These are phyloP conservation scores for Zopfia rhizophila DNA, from an alignment of 2,329 filamentous ascomycete genomes.

Conservation along the genomic window DNA sequence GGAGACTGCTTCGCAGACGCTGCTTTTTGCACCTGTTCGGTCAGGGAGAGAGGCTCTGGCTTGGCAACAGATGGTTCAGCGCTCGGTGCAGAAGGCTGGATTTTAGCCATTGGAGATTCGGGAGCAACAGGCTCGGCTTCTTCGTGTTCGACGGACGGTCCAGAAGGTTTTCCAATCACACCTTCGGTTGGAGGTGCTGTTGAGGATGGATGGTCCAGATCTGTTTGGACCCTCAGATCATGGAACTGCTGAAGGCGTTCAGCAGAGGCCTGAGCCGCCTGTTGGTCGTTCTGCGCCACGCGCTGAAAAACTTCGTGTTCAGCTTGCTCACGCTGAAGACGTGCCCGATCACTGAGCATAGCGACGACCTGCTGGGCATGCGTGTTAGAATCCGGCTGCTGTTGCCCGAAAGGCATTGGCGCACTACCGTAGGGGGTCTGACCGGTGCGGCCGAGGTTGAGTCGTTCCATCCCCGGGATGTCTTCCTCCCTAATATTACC, in stretches of 20 bases:
- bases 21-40: constrained; percentile 86
- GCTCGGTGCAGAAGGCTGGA: constrained; percentile 8
- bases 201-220: constrained; percentile 59
- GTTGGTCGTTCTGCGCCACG: constrained; percentile 58
- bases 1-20: constrained; percentile 68
- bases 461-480: constrained; percentile 68
- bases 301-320: constrained; percentile 60
- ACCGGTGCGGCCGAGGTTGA: constrained; percentile 67
- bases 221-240: constrained; percentile 77
- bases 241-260: constrained; percentile 88
- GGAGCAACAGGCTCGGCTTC: constrained; percentile 31
- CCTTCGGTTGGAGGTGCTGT: constrained; percentile 44
- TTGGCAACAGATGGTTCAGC: constrained; percentile 29
- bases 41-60: constrained; percentile 73
- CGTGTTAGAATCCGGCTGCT: constrained; percentile 56
- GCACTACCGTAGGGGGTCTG: constrained; percentile 58
- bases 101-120: constrained; percentile 29
- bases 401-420: constrained; percentile 59
- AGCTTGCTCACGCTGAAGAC: constrained; percentile 70
- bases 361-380: constrained; percentile 67
- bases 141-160: constrained; percentile 32
- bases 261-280: constrained; percentile 59
- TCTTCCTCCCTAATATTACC: constrained; percentile 74
- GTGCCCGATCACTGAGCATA: constrained; percentile 70
- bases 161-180: constrained; percentile 46